A percentile compares a stretch with the other conserved stretches of the same genome.
phyloP scores from a whole-genome alignment of 2,329 filamentous ascomycete genomes.

The Pezicula neosporulosa region DNA sequence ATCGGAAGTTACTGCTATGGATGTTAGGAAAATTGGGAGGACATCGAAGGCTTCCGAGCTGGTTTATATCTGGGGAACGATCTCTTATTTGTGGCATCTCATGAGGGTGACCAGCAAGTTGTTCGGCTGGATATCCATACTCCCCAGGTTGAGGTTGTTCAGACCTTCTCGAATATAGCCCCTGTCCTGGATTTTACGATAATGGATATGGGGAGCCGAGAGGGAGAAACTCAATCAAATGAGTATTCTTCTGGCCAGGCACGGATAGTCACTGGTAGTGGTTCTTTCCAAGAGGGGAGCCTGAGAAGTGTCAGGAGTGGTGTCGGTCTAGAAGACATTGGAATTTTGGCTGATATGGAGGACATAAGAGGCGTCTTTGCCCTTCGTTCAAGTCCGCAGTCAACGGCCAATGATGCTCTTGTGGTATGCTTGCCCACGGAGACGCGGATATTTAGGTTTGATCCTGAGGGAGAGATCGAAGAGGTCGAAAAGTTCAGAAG shows the following conservation, averaged over 20 bases:
- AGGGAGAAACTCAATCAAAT: conserved; percentile 74
- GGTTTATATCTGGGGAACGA: conserved; percentile 77
- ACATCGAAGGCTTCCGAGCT: conserved; percentile 76
- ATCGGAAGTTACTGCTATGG: conserved; percentile 68
- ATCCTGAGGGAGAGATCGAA: conserved; percentile 72
- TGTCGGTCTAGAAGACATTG: conserved; percentile 85
- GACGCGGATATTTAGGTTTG: conserved; percentile 79
- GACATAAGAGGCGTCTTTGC: conserved; percentile 72
- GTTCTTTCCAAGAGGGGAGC: conserved; percentile 84
- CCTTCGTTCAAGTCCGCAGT: conserved; percentile 48
- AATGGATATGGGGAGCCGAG: conserved; percentile 91
- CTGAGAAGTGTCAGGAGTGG: conserved; percentile 89
- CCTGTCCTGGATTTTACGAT: conserved; percentile 92
- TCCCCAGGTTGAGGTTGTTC: conserved; percentile 57
- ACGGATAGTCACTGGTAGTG: conserved; percentile 87
- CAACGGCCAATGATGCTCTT: conserved; percentile 62
- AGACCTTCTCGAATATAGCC: conserved; percentile 79
- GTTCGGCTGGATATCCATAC: conserved; percentile 56
- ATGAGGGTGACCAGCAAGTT: conserved; percentile 89
- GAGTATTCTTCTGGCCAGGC: conserved; percentile 95
- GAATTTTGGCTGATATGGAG: conserved; percentile 75
- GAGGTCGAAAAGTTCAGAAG: conserved; percentile 77
- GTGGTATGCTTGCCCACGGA: conserved; percentile 79
- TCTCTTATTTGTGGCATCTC: conserved; percentile 82
- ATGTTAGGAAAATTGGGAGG: conserved; percentile 58